phyloP scores from a whole-genome alignment of 257 asterid genomes.

The Perilla frutescens region DNA sequence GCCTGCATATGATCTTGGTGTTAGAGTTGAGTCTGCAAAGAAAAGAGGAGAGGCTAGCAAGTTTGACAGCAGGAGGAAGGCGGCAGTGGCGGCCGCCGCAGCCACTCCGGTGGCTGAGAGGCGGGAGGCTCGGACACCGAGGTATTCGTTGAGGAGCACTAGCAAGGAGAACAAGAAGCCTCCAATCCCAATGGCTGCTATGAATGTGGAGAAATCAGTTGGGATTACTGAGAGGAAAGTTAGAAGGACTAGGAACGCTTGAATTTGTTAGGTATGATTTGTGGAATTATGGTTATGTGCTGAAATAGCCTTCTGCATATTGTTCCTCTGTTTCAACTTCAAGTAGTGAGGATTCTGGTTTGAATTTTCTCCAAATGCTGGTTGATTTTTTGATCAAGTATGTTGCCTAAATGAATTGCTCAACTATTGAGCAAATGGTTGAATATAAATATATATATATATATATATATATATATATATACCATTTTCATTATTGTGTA shows the following conservation, averaged over 20 bases:
- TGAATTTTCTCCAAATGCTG: constrained; percentile 7
- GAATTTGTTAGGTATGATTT: constrained; percentile 16
- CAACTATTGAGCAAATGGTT: background rate
- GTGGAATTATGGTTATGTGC: constrained; percentile 33
- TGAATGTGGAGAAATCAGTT: constrained; percentile 50
- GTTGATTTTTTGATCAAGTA: background rate
- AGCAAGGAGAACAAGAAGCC: constrained; percentile 81
- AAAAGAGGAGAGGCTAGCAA: constrained; percentile 61
- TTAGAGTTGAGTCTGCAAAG: constrained; percentile 74
- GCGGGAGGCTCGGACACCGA: constrained; percentile 58
- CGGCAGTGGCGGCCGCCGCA: constrained; percentile 36
- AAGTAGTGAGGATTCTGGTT: constrained; percentile 24
- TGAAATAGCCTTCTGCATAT: constrained; percentile 30
- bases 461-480: no score
- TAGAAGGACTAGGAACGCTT: constrained; percentile 55
- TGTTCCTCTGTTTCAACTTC: background rate
- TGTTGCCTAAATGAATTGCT: constrained; percentile 1
- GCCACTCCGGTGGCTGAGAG: constrained; percentile 61
- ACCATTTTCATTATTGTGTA: no score
- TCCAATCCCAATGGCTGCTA: constrained; percentile 47
- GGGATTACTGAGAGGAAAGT: constrained; percentile 56
- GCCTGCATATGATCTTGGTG: constrained; percentile 72
- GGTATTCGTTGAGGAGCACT: constrained; percentile 77
- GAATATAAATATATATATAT: background rate
- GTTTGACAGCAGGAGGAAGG: constrained; percentile 54